A percentile compares a stretch with the other conserved stretches of the same genome.
These are phyloP conservation scores for Sporodiniella umbellata DNA, from an alignment of 371 early-diverging fungal species.

Conservation along the genomic window DNA sequence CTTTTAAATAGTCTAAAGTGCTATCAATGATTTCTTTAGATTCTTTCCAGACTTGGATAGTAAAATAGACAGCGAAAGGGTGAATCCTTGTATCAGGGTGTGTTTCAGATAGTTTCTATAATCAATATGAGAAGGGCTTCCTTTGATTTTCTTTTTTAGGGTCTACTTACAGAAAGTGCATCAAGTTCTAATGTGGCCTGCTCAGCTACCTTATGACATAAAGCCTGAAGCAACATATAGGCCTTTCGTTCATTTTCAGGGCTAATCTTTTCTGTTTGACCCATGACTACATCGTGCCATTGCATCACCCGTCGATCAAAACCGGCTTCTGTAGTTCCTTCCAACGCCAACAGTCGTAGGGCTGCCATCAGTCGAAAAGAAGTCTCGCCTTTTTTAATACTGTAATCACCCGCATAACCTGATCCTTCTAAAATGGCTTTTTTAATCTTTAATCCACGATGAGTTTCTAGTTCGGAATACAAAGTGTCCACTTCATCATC, in stretches of 20 bases:
- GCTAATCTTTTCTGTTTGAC: conserved; percentile 49
- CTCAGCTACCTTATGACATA: conserved; percentile 20
- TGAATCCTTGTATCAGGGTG: conserved; percentile 17
- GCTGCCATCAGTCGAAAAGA: conserved; percentile 51
- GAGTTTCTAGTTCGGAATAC: conserved; percentile 36
- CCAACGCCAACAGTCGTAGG: conserved; percentile 41
- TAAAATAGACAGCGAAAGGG: conserved; percentile 22
- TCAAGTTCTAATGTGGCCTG: conserved; percentile 13
- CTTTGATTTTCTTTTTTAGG: neutral
- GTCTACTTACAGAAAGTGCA: conserved; percentile 14
- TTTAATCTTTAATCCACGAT: conserved; percentile 35
- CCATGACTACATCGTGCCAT: conserved; percentile 58
- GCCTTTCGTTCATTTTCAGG: conserved; percentile 49
- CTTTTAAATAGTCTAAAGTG: conserved; percentile 7
- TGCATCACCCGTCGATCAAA: conserved; percentile 36
- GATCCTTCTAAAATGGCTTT: conserved; percentile 43
- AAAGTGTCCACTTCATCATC: conserved; percentile 48
- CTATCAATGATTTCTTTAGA: conserved; percentile 12
- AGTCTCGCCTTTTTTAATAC: conserved; percentile 46
- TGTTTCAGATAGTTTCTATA: conserved; percentile 6
- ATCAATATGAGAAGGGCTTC: neutral
- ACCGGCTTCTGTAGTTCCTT: conserved; percentile 26
- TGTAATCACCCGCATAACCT: conserved; percentile 47
- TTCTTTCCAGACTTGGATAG: conserved; percentile 21
- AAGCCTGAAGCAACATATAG: conserved; percentile 31